Evolutionary conservation across 2,329 filamentous ascomycete species (phyloP), one percentile per base, ranked within the genome.

Genomic region (Penicillium rolfsii): DNA sequence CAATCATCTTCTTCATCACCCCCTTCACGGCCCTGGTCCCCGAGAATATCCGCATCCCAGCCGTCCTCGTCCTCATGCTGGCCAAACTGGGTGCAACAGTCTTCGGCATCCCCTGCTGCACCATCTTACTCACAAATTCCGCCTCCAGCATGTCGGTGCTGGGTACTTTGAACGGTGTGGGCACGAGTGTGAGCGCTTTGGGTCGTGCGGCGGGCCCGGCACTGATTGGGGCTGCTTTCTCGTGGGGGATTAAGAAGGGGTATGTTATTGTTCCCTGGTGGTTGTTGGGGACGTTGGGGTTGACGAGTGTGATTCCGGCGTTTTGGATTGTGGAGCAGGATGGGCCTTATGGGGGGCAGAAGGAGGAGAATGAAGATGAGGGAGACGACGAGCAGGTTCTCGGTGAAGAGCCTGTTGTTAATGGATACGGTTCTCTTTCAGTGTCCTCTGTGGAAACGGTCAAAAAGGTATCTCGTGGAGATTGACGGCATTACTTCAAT

Each of bases 121-220:
- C 91, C 5, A 97, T 98, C 68, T 82, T 98, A 52, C 84, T 98
- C 40, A 97, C 93, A 30, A 97, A 97, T 77, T 91, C 89, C 9
- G 92, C 92, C 4, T 78, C 83, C 0, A 93, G 89, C 57, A 80
- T 97, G 16, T 81, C 84, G 46, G 85, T 96, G 9, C 84, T 98
- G 5, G 93, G 93, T 1, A 97, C 93, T 0, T 79, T 98, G 58
- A 98, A 98, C 71, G 95, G 94, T 2, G 87, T 97, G 63, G 93
- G 92, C 0, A 97, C 93, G 0, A 90, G 89, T 58, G 87, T 93
- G 36, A 89, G 88, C 65, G 93, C 91, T 0, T 76, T 97, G 5
- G 94, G 93, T 1, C 82, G 93, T 52, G 93, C 92, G 0, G 71
- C 84, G 0, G 95, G 95, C 0, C 94, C 95, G 0, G 90, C 91